Evolutionary conservation across 495 filamentous ascomycete genomes (phyloP).

Genomic region (Cercophora sp.): DNA sequence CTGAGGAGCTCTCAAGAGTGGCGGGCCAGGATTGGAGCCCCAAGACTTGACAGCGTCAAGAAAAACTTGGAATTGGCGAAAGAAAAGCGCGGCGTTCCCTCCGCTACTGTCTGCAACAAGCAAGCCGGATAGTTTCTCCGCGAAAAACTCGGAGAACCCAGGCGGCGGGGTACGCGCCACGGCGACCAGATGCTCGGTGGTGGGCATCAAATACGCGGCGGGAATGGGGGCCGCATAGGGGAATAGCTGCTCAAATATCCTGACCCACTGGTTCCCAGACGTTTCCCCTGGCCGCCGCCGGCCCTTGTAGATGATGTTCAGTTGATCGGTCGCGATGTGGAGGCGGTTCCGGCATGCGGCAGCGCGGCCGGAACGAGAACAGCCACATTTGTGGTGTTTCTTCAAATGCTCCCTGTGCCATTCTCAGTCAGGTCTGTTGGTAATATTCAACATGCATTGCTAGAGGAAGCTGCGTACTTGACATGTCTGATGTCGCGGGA

Average conservation of each 20-base stretch:
- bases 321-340: not conserved
- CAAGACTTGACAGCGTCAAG: too few relatives aligned
- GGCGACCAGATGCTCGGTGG: not conserved
- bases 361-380: not conserved
- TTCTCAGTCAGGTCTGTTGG: not conserved
- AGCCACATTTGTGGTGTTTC: conserved; percentile 1
- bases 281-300: not conserved
- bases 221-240: not conserved
- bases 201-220: not conserved
- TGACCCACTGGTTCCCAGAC: not conserved
- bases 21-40: too few relatives aligned
- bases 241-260: not conserved
- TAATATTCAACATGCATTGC: not conserved
- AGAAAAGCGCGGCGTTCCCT: too few relatives aligned
- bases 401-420: not conserved
- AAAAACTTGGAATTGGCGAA: too few relatives aligned
- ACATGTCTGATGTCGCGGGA: not conserved
- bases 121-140: too few relatives aligned
- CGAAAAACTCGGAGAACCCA: too few relatives aligned
- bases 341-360: not conserved
- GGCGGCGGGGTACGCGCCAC: too few relatives aligned
- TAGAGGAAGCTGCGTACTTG: not conserved
- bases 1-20: too few relatives aligned
- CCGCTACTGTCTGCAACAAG: too few relatives aligned
- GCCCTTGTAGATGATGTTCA: not conserved